Evolutionary conservation across 2,329 filamentous ascomycete species (phyloP).

Genomic region (Blumeria hordei): DNA sequence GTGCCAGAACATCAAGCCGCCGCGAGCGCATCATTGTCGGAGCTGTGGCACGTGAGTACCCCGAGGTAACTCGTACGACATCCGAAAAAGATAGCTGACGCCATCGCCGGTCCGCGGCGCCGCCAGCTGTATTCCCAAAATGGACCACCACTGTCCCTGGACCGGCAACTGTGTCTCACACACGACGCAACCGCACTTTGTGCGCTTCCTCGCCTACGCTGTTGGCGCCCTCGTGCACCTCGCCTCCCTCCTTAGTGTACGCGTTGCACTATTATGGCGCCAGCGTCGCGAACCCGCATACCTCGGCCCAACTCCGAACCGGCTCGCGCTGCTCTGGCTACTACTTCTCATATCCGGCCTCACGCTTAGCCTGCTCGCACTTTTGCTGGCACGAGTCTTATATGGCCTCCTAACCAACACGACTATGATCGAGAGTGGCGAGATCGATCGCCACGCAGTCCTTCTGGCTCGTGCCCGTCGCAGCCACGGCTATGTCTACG

Average conservation of each 20-base stretch:
- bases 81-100: constrained; percentile 2
- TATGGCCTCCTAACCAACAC: constrained; percentile 41
- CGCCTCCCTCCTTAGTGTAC: constrained; percentile 31
- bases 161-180: constrained; percentile 64
- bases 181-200: constrained; percentile 59
- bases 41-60: constrained; percentile 33
- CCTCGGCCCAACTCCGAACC: constrained; percentile 38
- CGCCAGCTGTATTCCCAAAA: constrained; percentile 42
- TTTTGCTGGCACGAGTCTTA: constrained; percentile 39
- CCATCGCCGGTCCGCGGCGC: too few relatives aligned
- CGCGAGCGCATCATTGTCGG: constrained; percentile 60
- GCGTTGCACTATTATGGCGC: constrained; percentile 35
- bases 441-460: constrained; percentile 37
- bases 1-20: constrained; percentile 50
- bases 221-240: constrained; percentile 36
- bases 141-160: constrained; percentile 80
- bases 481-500: constrained; percentile 17
- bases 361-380: constrained; percentile 33
- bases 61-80: not conserved
- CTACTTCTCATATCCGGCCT: constrained; percentile 32
- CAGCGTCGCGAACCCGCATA: constrained; percentile 46
- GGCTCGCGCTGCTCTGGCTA: constrained; percentile 35
- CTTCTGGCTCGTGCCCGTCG: constrained; percentile 23
- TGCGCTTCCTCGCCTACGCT: constrained; percentile 52
- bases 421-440: constrained; percentile 67